Conservation (phyloP, 805 yeast species). For the Lipomyces chichibuensis region DNA sequence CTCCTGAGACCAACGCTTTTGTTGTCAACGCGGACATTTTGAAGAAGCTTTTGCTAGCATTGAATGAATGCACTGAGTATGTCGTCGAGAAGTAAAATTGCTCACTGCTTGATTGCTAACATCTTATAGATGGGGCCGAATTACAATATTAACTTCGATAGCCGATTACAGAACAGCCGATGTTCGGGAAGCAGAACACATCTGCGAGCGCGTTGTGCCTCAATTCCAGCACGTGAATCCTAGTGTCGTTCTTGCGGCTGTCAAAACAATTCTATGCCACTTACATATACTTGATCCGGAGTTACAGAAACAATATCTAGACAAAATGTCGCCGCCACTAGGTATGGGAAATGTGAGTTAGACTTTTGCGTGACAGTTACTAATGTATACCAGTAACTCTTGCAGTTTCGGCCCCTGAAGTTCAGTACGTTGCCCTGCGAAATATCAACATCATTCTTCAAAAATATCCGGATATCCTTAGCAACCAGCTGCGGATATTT, state of each 20-base stretch:
- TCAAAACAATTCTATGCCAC: slow-evolving; percentile 78
- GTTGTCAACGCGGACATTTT: slow-evolving; percentile 48
- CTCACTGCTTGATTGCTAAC: not conserved
- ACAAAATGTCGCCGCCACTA: slow-evolving; percentile 40
- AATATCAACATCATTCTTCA: slow-evolving; percentile 88
- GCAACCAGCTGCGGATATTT: slow-evolving; percentile 82
- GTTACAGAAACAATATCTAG: slow-evolving; percentile 36
- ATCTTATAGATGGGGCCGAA: slow-evolving; percentile 76
- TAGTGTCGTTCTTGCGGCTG: slow-evolving; percentile 84
- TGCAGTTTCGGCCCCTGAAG: slow-evolving; percentile 87
- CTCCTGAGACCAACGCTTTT: slow-evolving; percentile 56
- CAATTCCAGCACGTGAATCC: slow-evolving; percentile 97
- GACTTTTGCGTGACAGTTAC: not conserved
- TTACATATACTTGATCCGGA: slow-evolving; percentile 50
- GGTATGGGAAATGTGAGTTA: slow-evolving; percentile 15
- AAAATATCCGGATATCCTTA: slow-evolving; percentile 77
- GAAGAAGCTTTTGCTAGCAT: slow-evolving; percentile 70
- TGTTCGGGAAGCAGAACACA: slow-evolving; percentile 72
- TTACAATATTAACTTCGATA: slow-evolving; percentile 80
- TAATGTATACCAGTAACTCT: slow-evolving; percentile 68
- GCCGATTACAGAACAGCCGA: slow-evolving; percentile 66
- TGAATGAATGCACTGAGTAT: slow-evolving; percentile 93
- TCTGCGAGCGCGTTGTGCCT: slow-evolving; percentile 87
- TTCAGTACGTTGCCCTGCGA: slow-evolving; percentile 89
- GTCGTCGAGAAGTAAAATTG: not conserved